Conservation (phyloP, 257 asterid species). For the Penstemon eatonii region DNA sequence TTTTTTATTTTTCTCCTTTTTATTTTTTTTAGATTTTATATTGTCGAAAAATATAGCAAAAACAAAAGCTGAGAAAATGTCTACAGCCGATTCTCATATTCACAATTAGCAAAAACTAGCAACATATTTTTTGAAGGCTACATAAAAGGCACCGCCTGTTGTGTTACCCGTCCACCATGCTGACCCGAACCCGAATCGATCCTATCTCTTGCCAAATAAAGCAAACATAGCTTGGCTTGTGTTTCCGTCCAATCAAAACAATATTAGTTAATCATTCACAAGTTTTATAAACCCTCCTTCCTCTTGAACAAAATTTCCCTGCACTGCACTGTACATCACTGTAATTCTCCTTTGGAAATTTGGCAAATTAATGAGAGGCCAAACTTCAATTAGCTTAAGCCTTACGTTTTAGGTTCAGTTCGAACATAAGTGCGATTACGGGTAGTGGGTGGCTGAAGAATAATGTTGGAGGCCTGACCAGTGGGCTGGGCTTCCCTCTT, state of each 20-base stretch:
- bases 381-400: constrained; percentile 49
- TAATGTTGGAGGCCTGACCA: constrained; percentile 25
- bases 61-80: too few species aligned
- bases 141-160: not conserved
- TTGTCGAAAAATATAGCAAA: too few species aligned
- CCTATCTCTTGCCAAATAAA: constrained; percentile 9
- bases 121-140: too few species aligned
- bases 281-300: not conserved
- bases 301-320: constrained; percentile 20
- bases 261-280: not conserved
- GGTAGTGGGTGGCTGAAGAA: constrained; percentile 26
- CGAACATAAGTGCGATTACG: constrained; percentile 88
- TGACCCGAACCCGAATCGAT: constrained; percentile 2
- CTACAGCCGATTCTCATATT: constrained; percentile 19
- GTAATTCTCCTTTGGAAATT: constrained; percentile 14
- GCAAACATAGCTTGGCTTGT: constrained; percentile 24
- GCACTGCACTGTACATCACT: not conserved
- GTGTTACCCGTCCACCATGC: not conserved
- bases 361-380: constrained; percentile 30
- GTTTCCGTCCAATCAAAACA: constrained; percentile 5
- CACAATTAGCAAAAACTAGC: constrained; percentile 20
- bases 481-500: constrained; percentile 66
- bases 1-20: too few species aligned
- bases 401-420: constrained; percentile 35
- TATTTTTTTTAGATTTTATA: too few species aligned